These are phyloP conservation scores for Paecilomyces sp. DNA, from an alignment of 2,329 filamentous ascomycete species.

Conservation along the genomic window DNA sequence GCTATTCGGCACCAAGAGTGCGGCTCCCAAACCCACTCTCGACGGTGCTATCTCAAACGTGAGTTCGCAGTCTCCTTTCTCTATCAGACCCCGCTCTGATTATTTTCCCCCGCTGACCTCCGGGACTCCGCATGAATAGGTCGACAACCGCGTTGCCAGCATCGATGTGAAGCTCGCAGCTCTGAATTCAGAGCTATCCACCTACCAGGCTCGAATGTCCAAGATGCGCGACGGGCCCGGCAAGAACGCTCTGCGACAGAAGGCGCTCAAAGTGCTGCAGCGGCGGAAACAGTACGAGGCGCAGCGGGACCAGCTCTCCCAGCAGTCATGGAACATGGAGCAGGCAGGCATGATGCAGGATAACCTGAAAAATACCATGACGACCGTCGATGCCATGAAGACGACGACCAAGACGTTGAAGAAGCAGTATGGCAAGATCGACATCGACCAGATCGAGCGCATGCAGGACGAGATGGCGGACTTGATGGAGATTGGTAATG, in stretches of 20 bases:
- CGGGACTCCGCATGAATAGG: constrained; percentile 34
- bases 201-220: constrained; percentile 78
- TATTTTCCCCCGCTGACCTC: constrained; percentile 12
- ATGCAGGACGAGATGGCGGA: constrained; percentile 99
- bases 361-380: constrained; percentile 97
- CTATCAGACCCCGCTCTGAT: constrained; percentile 1
- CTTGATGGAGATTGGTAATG: constrained; percentile 92
- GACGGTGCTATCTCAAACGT: constrained; percentile 76
- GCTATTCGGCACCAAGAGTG: constrained; percentile 82
- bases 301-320: constrained; percentile 87
- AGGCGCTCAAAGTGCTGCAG: constrained; percentile 89
- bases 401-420: constrained; percentile 87
- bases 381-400: constrained; percentile 95
- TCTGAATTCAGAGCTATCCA: constrained; percentile 80
- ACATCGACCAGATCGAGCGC: constrained; percentile 94
- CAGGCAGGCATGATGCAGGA: constrained; percentile 98
- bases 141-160: constrained; percentile 72
- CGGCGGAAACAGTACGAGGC: constrained; percentile 90
- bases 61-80: constrained; percentile 14
- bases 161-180: constrained; percentile 93
- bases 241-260: constrained; percentile 86
- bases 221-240: constrained; percentile 96
- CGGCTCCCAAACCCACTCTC: constrained; percentile 83
- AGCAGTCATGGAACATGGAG: constrained; percentile 98
- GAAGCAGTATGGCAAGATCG: constrained; percentile 93